These are phyloP conservation scores for Umbelopsis sp. DNA, from an alignment of 371 early-diverging fungal genomes.

Conservation along the genomic window DNA sequence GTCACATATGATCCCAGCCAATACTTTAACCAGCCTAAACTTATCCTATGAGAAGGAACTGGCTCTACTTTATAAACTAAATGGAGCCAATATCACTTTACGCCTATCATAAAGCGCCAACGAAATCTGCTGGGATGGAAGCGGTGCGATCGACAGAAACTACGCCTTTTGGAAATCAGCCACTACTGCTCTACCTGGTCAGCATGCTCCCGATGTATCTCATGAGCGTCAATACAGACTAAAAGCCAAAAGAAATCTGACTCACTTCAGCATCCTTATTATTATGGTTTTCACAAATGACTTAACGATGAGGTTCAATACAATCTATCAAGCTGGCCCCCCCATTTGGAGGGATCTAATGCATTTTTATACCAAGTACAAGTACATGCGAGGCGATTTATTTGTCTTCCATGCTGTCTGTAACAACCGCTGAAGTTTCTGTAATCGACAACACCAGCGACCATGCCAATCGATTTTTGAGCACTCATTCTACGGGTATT, in stretches of 20 bases:
- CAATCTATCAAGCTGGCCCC: neutral
- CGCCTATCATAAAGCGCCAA: conserved; percentile 3
- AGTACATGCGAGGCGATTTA: neutral
- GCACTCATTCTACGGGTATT: neutral
- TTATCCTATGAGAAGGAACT: conserved; percentile 13
- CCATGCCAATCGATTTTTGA: neutral
- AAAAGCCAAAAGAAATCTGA: neutral
- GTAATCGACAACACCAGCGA: neutral
- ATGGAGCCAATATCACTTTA: neutral
- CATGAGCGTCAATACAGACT: neutral
- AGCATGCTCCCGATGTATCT: conserved; percentile 12
- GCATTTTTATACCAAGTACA: neutral
- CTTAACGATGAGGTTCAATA: conserved; percentile 8
- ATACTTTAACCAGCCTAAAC: neutral
- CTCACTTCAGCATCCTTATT: neutral
- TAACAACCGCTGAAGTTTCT: neutral
- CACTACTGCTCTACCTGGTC: neutral
- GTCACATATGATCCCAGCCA: conserved; percentile 1
- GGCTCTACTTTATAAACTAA: conserved; percentile 1
- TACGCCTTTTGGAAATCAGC: conserved; percentile 14
- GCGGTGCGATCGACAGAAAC: neutral
- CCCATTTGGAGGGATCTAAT: neutral
- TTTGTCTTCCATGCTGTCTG: conserved; percentile 11
- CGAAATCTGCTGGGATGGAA: conserved; percentile 6
- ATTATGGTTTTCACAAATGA: neutral